These are phyloP conservation scores for Tinospora cordifolia DNA, from an alignment of 164 flowering plant species.

Conservation along the genomic window DNA sequence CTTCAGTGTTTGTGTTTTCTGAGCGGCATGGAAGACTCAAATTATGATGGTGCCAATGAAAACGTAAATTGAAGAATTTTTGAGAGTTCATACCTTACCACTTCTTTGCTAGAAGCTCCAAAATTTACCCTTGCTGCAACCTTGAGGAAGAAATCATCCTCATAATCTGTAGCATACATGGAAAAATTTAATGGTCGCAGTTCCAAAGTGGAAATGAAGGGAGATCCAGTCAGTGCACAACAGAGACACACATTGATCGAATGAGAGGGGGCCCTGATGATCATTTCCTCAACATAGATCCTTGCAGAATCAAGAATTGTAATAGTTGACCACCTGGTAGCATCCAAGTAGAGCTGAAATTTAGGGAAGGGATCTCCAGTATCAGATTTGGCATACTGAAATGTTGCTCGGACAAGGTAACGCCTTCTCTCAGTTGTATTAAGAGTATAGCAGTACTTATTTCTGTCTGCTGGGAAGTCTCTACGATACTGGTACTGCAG, in stretches of 20 bases:
- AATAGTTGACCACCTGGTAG: slow-evolving; percentile 78
- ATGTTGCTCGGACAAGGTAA: slow-evolving; percentile 77
- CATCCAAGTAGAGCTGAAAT: slow-evolving; percentile 72
- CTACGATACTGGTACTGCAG: slow-evolving; percentile 50
- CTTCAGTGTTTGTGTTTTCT: not conserved
- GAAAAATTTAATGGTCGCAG: slow-evolving; percentile 77
- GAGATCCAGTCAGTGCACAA: slow-evolving; percentile 80
- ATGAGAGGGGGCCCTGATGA: slow-evolving; percentile 63
- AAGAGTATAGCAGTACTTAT: slow-evolving; percentile 73
- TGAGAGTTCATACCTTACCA: slow-evolving; percentile 42
- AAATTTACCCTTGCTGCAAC: slow-evolving; percentile 87
- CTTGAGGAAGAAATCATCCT: slow-evolving; percentile 61
- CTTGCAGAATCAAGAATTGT: slow-evolving; percentile 53
- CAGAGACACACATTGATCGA: slow-evolving; percentile 73
- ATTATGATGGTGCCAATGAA: not conserved
- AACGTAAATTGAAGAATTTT: not conserved
- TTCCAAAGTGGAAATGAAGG: slow-evolving; percentile 90
- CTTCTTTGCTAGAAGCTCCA: slow-evolving; percentile 59
- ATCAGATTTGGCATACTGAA: slow-evolving; percentile 54
- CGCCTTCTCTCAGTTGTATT: slow-evolving; percentile 53
- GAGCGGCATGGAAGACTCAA: not conserved
- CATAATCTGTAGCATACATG: slow-evolving; percentile 87
- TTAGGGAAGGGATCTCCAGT: slow-evolving; percentile 57
- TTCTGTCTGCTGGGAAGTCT: slow-evolving; percentile 68
- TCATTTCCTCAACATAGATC: slow-evolving; percentile 67